Conservation (phyloP, 441 rosid species). For the Aleurites moluccanus region DNA sequence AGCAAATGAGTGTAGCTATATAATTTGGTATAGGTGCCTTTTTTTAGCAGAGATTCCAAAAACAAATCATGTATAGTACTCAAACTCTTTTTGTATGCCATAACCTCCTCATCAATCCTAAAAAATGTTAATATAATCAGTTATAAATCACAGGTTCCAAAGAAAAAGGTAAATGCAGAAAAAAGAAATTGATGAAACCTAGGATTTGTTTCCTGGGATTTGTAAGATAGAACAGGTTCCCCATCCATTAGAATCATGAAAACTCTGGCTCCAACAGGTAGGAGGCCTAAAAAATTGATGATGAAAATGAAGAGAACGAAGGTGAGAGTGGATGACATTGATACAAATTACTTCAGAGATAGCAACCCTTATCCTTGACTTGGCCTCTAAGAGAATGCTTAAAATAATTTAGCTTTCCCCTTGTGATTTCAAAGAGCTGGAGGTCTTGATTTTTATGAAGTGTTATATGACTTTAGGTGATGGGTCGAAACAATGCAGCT, state of each 20-base stretch:
- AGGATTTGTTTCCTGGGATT: slow-evolving; percentile 18
- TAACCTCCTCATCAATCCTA: slow-evolving; percentile 27
- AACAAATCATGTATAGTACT: slow-evolving; percentile 35
- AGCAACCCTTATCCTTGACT: not conserved
- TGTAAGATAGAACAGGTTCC: slow-evolving; percentile 36
- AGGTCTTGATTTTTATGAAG: not conserved
- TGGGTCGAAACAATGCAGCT: slow-evolving; percentile 12
- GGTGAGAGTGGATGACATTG: slow-evolving; percentile 12
- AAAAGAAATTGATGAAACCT: slow-evolving; percentile 20
- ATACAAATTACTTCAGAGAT: not conserved
- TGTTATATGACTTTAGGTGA: slow-evolving; percentile 5
- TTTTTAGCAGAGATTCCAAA: slow-evolving; percentile 38
- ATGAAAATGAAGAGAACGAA: slow-evolving; percentile 22
- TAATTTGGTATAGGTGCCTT: slow-evolving; percentile 43
- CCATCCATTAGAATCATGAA: slow-evolving; percentile 43
- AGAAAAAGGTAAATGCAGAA: not conserved
- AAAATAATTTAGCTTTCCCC: not conserved
- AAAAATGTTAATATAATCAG: not conserved
- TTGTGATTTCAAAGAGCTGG: not conserved
- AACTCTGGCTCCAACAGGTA: slow-evolving; percentile 36
- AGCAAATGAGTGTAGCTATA: slow-evolving; percentile 55
- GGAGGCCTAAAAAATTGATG: slow-evolving; percentile 11
- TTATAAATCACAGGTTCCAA: not conserved
- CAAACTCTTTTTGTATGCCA: slow-evolving; percentile 33
- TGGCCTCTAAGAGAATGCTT: not conserved